These are phyloP conservation scores for Zymoseptoria crescenta DNA, from an alignment of 2,329 filamentous ascomycete species.

Conservation along the genomic window DNA sequence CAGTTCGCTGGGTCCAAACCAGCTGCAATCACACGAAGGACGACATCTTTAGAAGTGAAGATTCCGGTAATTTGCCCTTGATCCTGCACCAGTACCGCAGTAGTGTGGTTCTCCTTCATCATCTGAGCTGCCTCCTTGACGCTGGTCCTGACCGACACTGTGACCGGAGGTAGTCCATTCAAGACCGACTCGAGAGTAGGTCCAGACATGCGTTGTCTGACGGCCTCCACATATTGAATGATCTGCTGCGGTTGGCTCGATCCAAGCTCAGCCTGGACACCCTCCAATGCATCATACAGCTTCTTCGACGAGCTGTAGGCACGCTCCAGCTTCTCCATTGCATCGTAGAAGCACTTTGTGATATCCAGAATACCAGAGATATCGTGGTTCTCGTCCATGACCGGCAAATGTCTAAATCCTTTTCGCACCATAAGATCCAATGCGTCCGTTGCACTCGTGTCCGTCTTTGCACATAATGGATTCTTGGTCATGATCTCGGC, in stretches of 20 bases:
- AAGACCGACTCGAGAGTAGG: constrained; percentile 92
- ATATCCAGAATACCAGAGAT: constrained; percentile 98
- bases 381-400: constrained; percentile 99
- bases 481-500: constrained; percentile 99
- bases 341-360: constrained; percentile 99
- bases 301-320: constrained; percentile 97
- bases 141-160: constrained; percentile 89
- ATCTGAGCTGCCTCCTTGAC: constrained; percentile 90
- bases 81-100: constrained; percentile 90
- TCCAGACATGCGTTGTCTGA: constrained; percentile 94
- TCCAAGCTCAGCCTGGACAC: constrained; percentile 93
- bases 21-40: constrained; percentile 93
- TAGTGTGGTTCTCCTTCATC: constrained; percentile 99
- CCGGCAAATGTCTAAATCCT: constrained; percentile 92
- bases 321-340: constrained; percentile 98
- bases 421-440: constrained; percentile 97
- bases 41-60: constrained; percentile 98
- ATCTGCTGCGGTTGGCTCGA: constrained; percentile 96
- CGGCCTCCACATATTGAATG: constrained; percentile 95
- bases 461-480: constrained; percentile 90
- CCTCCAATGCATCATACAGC: constrained; percentile 93
- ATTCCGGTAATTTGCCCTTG: constrained; percentile 97
- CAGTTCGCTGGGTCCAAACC: constrained; percentile 89
- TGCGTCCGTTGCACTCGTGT: constrained; percentile 95
- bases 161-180: constrained; percentile 83